Percentiles rank a stretch among this genome's conserved stretches.
These are phyloP conservation scores for Bipolaris victoriae DNA, from an alignment of 2,329 filamentous ascomycete species.

Conservation along the genomic window DNA sequence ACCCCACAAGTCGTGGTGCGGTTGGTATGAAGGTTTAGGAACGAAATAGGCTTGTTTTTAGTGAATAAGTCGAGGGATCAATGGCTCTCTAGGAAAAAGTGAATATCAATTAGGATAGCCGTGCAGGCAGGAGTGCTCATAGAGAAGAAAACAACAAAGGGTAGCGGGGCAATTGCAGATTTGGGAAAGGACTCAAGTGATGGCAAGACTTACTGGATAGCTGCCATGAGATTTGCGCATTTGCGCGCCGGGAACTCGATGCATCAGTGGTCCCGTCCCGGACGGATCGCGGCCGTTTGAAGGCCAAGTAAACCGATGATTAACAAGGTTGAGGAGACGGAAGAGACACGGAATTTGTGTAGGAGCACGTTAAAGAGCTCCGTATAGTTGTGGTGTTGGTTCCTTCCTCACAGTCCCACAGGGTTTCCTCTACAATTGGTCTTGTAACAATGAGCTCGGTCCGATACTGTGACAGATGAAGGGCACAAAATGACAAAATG, in stretches of 20 bases:
- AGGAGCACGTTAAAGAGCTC: too few species aligned
- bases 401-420: not conserved
- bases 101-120: not conserved
- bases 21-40: not conserved
- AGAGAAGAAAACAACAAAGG: not conserved
- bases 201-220: conserved; percentile 3
- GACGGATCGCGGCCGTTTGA: not conserved
- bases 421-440: not conserved
- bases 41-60: not conserved
- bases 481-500: not conserved
- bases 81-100: not conserved
- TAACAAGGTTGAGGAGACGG: too few species aligned
- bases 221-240: conserved; percentile 21
- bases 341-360: too few species aligned
- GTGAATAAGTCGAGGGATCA: not conserved
- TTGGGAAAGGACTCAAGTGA: conserved; percentile 4
- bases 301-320: too few species aligned
- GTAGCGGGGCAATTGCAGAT: not conserved
- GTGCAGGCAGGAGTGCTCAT: not conserved
- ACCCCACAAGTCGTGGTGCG: not conserved
- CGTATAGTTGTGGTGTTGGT: not conserved
- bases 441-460: not conserved
- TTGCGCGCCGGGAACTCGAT: conserved; percentile 18
- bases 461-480: not conserved
- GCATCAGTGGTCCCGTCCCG: not conserved